phyloP scores from a whole-genome alignment of 208 protist genomes.

The Acanthamoeba divionensis region DNA sequence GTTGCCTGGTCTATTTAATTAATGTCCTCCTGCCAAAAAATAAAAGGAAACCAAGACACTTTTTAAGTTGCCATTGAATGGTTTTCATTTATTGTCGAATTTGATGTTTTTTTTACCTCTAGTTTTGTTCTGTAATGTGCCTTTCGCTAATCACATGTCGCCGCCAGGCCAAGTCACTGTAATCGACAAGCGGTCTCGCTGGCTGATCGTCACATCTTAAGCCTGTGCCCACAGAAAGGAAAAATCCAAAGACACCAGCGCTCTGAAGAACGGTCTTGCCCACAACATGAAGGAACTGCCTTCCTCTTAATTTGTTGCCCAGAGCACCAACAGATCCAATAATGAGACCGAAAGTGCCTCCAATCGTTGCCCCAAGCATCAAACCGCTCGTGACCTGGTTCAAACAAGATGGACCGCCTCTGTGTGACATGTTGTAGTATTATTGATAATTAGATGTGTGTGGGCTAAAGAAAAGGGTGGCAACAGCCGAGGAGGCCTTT shows the following conservation, averaged over 20 bases:
- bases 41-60: too few relatives aligned
- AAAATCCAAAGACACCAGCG: constrained; percentile 30
- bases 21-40: too few relatives aligned
- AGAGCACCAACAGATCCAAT: constrained; percentile 12
- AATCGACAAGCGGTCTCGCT: background rate
- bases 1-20: too few relatives aligned
- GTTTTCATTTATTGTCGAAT: too few relatives aligned
- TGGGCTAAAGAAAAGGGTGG: too few relatives aligned
- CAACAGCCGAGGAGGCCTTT: too few relatives aligned
- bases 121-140: too few relatives aligned
- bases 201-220: background rate
- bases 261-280: constrained; percentile 31
- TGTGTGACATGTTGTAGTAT: background rate
- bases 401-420: background rate
- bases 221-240: constrained; percentile 1
- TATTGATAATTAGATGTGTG: too few relatives aligned
- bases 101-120: too few relatives aligned
- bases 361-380: constrained; percentile 1
- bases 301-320: background rate
- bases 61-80: too few relatives aligned
- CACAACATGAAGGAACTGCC: constrained; percentile 8
- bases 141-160: too few relatives aligned
- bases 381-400: background rate
- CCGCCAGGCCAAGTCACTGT: too few relatives aligned
- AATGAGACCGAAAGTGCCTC: constrained; percentile 7